These are phyloP conservation scores for Geotrichum restrictum DNA, from an alignment of 1,139 yeast genomes.

Conservation along the genomic window DNA sequence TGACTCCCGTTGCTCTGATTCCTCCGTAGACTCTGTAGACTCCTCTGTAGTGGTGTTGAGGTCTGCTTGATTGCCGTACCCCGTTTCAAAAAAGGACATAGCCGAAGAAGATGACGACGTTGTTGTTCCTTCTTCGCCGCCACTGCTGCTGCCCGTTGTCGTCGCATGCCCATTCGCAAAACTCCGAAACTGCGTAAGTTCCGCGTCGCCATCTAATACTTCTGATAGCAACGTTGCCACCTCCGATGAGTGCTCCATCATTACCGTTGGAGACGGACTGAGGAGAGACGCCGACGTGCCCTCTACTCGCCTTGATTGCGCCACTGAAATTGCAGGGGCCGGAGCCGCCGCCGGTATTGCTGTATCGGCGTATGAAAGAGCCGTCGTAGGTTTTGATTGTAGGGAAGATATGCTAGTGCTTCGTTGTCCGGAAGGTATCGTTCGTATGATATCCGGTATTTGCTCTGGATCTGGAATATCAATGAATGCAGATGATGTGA, in stretches of 20 bases:
- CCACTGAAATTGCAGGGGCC: not conserved
- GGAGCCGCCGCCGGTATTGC: not conserved
- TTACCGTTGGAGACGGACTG: constrained; percentile 21
- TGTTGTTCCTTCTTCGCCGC: constrained; percentile 10
- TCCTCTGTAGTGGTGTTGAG: constrained; percentile 1
- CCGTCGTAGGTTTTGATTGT: constrained; percentile 30
- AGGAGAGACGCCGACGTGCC: not conserved
- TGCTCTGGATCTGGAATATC: not conserved
- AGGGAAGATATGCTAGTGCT: constrained; percentile 19
- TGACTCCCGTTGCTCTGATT: constrained; percentile 27
- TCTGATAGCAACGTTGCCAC: constrained; percentile 30
- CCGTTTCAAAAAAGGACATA: constrained; percentile 8
- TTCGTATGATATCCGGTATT: not conserved
- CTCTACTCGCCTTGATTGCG: not conserved
- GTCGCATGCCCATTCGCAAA: not conserved
- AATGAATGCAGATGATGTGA: not conserved
- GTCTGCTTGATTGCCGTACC: not conserved
- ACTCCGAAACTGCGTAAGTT: not conserved
- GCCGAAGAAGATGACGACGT: constrained; percentile 11
- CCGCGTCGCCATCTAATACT: constrained; percentile 25
- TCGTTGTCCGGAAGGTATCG: constrained; percentile 1
- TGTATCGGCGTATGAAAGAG: constrained; percentile 23
- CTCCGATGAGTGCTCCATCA: constrained; percentile 24
- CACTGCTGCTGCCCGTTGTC: not conserved
- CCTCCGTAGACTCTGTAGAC: constrained; percentile 20